Evolutionary conservation across 257 asterid genomes (phyloP).

Genomic region (Petunia axillaris): DNA sequence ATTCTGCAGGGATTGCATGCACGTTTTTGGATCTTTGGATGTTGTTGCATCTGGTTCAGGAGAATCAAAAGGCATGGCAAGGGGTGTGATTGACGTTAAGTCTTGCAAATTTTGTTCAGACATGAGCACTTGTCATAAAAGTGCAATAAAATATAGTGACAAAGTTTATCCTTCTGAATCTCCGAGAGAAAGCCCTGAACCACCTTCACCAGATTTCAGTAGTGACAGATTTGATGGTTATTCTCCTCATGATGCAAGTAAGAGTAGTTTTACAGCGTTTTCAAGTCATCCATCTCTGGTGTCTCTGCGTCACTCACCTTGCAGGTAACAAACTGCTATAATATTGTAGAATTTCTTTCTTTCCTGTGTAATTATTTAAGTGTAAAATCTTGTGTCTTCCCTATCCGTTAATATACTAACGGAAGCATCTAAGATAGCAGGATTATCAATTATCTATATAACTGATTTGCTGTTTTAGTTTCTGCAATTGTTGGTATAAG

Average conservation of each 20-base stretch:
- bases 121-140: slow-evolving; percentile 39
- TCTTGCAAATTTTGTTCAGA: slow-evolving; percentile 65
- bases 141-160: slow-evolving; percentile 54
- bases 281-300: slow-evolving; percentile 52
- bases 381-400: slow-evolving; percentile 3
- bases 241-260: slow-evolving; percentile 53
- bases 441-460: neutral
- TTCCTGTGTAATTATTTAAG: slow-evolving; percentile 13
- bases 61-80: slow-evolving; percentile 33
- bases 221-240: slow-evolving; percentile 60
- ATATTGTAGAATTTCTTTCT: neutral
- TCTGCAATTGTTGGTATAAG: neutral
- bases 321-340: slow-evolving; percentile 51
- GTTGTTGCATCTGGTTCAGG: slow-evolving; percentile 34
- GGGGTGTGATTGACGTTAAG: slow-evolving; percentile 35
- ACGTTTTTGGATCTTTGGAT: slow-evolving; percentile 42
- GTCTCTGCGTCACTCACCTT: slow-evolving; percentile 55
- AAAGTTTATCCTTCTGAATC: slow-evolving; percentile 82
- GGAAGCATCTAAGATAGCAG: neutral
- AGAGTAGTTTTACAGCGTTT: slow-evolving; percentile 51
- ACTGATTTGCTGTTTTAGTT: slow-evolving; percentile 1
- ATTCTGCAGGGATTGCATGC: slow-evolving; percentile 61
- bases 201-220: slow-evolving; percentile 76
- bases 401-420: neutral
- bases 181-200: slow-evolving; percentile 75